Percentiles rank a stretch among this genome's conserved stretches.
Conservation (phyloP, 2,329 filamentous ascomycete species). For the Fusarium pininemorale region DNA sequence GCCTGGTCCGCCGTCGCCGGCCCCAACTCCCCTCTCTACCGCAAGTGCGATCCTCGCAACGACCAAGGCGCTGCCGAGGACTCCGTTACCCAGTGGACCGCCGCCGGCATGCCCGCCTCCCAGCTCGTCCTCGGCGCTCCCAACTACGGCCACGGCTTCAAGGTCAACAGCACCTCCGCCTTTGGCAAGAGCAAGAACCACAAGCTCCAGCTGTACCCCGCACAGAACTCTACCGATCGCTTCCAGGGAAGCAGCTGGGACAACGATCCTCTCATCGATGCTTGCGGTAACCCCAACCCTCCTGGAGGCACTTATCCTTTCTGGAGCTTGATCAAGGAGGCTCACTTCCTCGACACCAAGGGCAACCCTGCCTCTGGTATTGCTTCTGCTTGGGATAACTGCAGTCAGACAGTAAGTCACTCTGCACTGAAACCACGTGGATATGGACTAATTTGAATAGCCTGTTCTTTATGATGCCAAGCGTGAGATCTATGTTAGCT, state of each 20-base stretch:
- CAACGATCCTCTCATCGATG: conserved; percentile 17
- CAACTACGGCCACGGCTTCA: conserved; percentile 32
- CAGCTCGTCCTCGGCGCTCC: conserved; percentile 33
- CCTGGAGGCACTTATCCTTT: conserved; percentile 31
- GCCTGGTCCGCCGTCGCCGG: conserved; percentile 29
- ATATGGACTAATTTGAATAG: not conserved
- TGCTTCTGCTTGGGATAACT: conserved; percentile 21
- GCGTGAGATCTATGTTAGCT: conserved; percentile 33
- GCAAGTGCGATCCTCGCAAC: conserved; percentile 28
- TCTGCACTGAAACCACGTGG: accelerated
- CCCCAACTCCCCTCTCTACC: conserved; percentile 20
- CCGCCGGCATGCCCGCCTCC: conserved; percentile 22
- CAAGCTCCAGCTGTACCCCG: conserved; percentile 24
- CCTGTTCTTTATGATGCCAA: conserved; percentile 20
- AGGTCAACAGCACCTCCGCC: conserved; percentile 21
- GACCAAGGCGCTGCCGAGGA: conserved; percentile 24
- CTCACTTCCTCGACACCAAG: conserved; percentile 14
- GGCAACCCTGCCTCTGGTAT: conserved; percentile 29
- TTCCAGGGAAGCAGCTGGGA: conserved; percentile 40
- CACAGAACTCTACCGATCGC: conserved; percentile 28
- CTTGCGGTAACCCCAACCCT: conserved; percentile 25
- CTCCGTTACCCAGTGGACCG: conserved; percentile 16
- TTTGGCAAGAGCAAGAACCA: not conserved
- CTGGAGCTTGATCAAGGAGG: conserved; percentile 37
- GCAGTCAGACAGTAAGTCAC: conserved; percentile 32